phyloP scores from a whole-genome alignment of 2,329 filamentous ascomycete genomes.

The Aspergillus alliaceus region DNA sequence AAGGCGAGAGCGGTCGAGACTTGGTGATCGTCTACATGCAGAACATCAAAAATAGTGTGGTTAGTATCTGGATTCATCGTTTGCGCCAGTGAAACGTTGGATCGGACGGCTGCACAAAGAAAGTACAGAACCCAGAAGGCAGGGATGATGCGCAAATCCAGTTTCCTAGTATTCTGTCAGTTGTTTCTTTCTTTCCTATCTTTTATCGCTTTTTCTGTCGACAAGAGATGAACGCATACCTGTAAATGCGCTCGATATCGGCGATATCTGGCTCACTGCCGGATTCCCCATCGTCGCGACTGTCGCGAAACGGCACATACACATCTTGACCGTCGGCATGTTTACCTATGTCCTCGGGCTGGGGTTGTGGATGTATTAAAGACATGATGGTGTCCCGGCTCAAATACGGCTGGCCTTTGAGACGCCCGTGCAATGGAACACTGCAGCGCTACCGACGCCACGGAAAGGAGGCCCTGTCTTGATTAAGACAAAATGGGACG shows the following conservation, averaged over 20 bases:
- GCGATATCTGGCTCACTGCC: conserved; percentile 30
- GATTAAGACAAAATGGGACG: neutral
- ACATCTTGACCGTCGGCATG: conserved; percentile 1
- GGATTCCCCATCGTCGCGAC: conserved; percentile 21
- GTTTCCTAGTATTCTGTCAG: conserved; percentile 43
- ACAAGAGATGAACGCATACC: conserved; percentile 18
- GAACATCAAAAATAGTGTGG: conserved; percentile 76
- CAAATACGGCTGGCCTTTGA: neutral
- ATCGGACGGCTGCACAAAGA: conserved; percentile 85
- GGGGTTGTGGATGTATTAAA: neutral
- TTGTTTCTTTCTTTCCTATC: neutral
- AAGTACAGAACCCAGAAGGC: conserved; percentile 93
- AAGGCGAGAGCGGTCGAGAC: conserved; percentile 81
- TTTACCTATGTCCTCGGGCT: conserved; percentile 4
- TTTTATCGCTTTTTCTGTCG: no score
- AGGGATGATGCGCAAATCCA: conserved; percentile 61
- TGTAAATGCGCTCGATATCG: conserved; percentile 41
- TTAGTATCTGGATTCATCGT: conserved; percentile 76
- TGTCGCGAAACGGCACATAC: conserved; percentile 5
- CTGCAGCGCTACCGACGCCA: neutral
- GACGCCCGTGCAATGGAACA: neutral
- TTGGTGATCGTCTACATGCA: conserved; percentile 71
- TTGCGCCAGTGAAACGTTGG: conserved; percentile 89
- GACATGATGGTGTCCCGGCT: conserved; percentile 4
- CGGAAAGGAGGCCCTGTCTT: neutral